Conservation (phyloP, 108 stramenopile species). For the Stephanodiscus triporus region DNA sequence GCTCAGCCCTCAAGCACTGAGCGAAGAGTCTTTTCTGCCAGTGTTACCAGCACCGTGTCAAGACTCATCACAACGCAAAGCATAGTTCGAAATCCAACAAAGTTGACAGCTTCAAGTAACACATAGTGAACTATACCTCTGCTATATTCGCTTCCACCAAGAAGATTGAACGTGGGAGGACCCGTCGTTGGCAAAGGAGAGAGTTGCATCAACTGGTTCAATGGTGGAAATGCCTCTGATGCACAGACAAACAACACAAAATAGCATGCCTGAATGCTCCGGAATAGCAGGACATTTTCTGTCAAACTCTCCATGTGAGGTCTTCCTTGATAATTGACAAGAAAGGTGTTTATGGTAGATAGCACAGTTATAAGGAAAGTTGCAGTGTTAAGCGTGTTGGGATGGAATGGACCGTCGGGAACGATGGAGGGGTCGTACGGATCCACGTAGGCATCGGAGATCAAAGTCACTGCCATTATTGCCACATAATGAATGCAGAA, state of each 20-base stretch:
- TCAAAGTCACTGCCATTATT: slow-evolving; percentile 63
- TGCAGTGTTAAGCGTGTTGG: slow-evolving; percentile 92
- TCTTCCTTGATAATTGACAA: slow-evolving; percentile 94
- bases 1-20: slow-evolving; percentile 13
- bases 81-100: slow-evolving; percentile 57
- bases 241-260: slow-evolving; percentile 62
- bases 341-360: slow-evolving; percentile 93
- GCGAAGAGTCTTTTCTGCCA: slow-evolving; percentile 49
- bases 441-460: slow-evolving; percentile 72
- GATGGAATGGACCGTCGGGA: slow-evolving; percentile 95
- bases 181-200: slow-evolving; percentile 58
- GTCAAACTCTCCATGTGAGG: slow-evolving; percentile 91
- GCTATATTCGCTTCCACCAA: slow-evolving; percentile 9
- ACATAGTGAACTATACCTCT: slow-evolving; percentile 7
- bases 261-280: slow-evolving; percentile 72
- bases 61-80: slow-evolving; percentile 63
- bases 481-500: slow-evolving; percentile 82
- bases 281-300: slow-evolving; percentile 80
- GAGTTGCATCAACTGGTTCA: slow-evolving; percentile 85
- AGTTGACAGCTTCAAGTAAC: slow-evolving; percentile 33
- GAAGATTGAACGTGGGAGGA: slow-evolving; percentile 9
- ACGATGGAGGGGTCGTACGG: slow-evolving; percentile 78
- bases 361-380: slow-evolving; percentile 87
- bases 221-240: slow-evolving; percentile 75
- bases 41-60: slow-evolving; percentile 60